Percentiles rank a stretch among this genome's conserved stretches.
phyloP scores from a whole-genome alignment of 441 rosid genomes.

The Erysimum pusillum region DNA sequence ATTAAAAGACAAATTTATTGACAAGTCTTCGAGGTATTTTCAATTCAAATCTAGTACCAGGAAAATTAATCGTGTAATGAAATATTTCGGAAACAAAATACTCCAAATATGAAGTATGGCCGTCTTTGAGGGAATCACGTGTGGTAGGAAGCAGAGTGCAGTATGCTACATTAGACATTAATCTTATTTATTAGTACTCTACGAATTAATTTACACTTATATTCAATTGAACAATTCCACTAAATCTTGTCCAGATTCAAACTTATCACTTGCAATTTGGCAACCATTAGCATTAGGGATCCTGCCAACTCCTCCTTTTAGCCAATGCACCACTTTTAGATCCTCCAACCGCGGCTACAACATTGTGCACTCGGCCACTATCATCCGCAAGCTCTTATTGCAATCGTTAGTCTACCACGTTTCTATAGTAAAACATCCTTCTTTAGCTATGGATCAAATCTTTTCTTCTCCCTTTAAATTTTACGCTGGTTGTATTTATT shows the following conservation, averaged over 20 bases:
- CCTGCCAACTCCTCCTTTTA: not conserved
- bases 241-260: not conserved
- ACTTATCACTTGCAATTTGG: not conserved
- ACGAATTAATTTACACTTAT: not conserved
- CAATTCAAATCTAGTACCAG: not conserved
- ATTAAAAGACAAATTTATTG: not conserved
- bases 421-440: no score
- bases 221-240: not conserved
- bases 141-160: constrained; percentile 31
- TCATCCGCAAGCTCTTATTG: not conserved
- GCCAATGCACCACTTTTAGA: not conserved
- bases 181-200: not conserved
- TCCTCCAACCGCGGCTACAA: not conserved
- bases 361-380: not conserved
- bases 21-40: constrained; percentile 5
- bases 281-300: not conserved
- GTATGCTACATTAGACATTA: no score
- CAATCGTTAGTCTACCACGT: not conserved
- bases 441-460: no score
- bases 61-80: not conserved
- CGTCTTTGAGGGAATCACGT: constrained; percentile 38
- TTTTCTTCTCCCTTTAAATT: no score
- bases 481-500: no score
- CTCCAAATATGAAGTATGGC: constrained; percentile 36
- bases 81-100: not conserved